Conservation (phyloP, 2,329 filamentous ascomycete genomes). For the Lachnellula occidentalis region DNA sequence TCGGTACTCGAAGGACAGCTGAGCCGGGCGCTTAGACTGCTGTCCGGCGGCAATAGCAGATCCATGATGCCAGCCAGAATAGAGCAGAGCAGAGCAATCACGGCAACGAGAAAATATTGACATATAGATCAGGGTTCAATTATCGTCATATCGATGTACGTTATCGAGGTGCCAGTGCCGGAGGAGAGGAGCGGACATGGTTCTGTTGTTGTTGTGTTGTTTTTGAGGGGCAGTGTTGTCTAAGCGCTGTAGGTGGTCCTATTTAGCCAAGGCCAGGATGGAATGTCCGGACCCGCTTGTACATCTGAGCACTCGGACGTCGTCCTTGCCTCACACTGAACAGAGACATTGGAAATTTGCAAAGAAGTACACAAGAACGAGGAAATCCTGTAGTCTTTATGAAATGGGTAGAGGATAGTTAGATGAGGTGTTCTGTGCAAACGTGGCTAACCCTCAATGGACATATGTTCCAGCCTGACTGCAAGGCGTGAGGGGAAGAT, state of each 20-base stretch:
- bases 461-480: constrained; percentile 28
- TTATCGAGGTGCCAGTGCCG: not conserved
- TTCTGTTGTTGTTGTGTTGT: constrained; percentile 10
- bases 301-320: constrained; percentile 15
- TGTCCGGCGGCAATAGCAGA: constrained; percentile 8
- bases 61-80: not conserved
- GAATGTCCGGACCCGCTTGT: constrained; percentile 14
- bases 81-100: not conserved
- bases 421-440: constrained; percentile 27
- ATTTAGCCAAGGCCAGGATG: constrained; percentile 16
- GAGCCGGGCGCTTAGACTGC: constrained; percentile 20
- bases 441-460: constrained; percentile 32
- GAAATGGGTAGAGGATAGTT: constrained; percentile 19
- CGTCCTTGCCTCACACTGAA: constrained; percentile 2
- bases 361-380: constrained; percentile 9
- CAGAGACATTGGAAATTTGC: constrained; percentile 5
- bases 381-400: constrained; percentile 24
- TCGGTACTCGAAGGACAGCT: constrained; percentile 1
- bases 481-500: constrained; percentile 27
- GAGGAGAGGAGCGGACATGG: constrained; percentile 1
- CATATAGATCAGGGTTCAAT: constrained; percentile 8
- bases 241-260: constrained; percentile 11
- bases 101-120: not conserved
- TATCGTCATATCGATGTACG: constrained; percentile 1
- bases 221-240: constrained; percentile 6